phyloP scores from a whole-genome alignment of 257 asterid species.

The Buddleja alternifolia region DNA sequence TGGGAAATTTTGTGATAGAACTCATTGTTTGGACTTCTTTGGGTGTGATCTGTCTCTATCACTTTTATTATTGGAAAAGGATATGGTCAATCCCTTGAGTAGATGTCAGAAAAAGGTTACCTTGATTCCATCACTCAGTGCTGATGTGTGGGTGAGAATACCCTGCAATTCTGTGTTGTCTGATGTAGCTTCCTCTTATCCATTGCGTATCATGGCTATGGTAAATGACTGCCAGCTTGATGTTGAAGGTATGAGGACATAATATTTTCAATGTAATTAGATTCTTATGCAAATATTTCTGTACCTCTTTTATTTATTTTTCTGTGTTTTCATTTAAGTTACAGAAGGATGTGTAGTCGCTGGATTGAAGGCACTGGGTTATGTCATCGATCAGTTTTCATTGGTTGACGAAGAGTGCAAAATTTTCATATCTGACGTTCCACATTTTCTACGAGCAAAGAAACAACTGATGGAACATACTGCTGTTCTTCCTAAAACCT shows the following conservation, averaged over 20 bases:
- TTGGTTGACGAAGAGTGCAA: slow-evolving; percentile 55
- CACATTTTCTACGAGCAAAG: slow-evolving; percentile 56
- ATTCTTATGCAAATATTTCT: slow-evolving; percentile 11
- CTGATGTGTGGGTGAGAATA: slow-evolving; percentile 85
- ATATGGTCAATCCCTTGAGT: slow-evolving; percentile 38
- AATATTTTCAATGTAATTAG: slow-evolving; percentile 14
- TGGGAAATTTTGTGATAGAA: slow-evolving; percentile 59
- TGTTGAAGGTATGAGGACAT: slow-evolving; percentile 57
- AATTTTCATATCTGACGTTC: slow-evolving; percentile 54
- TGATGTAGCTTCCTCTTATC: slow-evolving; percentile 40
- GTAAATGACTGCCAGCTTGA: slow-evolving; percentile 62
- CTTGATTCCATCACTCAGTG: slow-evolving; percentile 64
- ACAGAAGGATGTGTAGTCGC: slow-evolving; percentile 60
- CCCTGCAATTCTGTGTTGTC: slow-evolving; percentile 52
- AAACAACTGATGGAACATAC: slow-evolving; percentile 42
- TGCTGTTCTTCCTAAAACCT: slow-evolving; percentile 41
- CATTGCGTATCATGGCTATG: slow-evolving; percentile 67
- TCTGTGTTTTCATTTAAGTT: slow-evolving; percentile 29
- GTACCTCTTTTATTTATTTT: slow-evolving; percentile 15
- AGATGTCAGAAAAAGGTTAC: slow-evolving; percentile 33
- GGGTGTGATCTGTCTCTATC: slow-evolving; percentile 79
- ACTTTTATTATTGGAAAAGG: slow-evolving; percentile 48
- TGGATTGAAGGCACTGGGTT: slow-evolving; percentile 63
- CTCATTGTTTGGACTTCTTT: slow-evolving; percentile 68
- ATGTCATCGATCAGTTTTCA: slow-evolving; percentile 71